Base-by-base conservation (phyloP, 371 early-diverging fungal genomes). In the Conidiobolus incongruus region DNA sequence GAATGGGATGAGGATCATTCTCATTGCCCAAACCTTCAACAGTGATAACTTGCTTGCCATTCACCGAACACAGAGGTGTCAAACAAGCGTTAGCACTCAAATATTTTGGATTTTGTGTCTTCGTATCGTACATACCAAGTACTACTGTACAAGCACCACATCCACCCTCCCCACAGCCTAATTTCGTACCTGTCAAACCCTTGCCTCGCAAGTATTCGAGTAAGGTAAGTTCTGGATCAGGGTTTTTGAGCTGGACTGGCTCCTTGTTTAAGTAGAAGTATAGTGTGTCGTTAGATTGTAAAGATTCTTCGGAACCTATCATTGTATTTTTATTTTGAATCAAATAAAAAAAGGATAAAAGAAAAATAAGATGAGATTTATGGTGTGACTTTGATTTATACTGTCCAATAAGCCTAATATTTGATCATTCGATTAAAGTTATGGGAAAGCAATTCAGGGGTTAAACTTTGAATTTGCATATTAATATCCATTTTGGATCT, bases 81-180 rank as follows among this genome's bases (percentile, higher is more conserved):
- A 83, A 62, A 45, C 84, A 83, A 26, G 77, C 70, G 52, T 76
- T 80, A 46, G 71, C 68, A n/a, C 72, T 56, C 34, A 50, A 33
- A 54, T 71, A 32, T 6, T 12, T 24, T 24, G 34, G 20, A 38
- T 15, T 44, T 45, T 13, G 13, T 13, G 39, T 42, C 13, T 22
- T 38, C 28, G 49, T n/a, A 49, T 71, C 65, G 46, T 60, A 75
- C 12, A 59, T 56, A 6, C 77, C 77, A 2, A 77, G 61, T 52
- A 74, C 57, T 11, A 79, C 76, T n/a, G 82, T 82, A 58, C 82
- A 82, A 4, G 76, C 80, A 39, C 71, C 72, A 49, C 71, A 76
- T 21, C 70, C 72, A 51, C 74, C 76, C 44, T 74, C 78, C 20
- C 69, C 75, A 47, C 80, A 79, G 22, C 82, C 82, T n/a, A 79